phyloP scores from a whole-genome alignment of 441 rosid genomes.

The Capsella rubella region DNA sequence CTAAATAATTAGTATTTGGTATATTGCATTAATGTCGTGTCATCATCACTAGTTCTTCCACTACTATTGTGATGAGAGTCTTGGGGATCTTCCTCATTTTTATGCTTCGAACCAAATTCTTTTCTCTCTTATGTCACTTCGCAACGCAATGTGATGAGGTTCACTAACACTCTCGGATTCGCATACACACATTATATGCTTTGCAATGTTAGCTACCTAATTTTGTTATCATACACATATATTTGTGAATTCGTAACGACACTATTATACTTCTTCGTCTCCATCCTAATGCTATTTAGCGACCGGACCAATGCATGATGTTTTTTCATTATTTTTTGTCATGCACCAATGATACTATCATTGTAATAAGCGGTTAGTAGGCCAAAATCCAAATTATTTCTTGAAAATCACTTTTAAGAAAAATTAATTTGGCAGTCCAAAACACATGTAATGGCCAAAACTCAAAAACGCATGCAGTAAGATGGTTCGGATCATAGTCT shows the following conservation, averaged over 20 bases:
- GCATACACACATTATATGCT: background rate
- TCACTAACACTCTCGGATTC: background rate
- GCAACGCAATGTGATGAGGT: conserved; percentile 6
- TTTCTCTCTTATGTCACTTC: conserved; percentile 34
- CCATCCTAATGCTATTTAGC: background rate
- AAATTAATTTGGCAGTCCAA: background rate
- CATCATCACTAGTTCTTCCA: conserved; percentile 47
- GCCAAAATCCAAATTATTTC: background rate
- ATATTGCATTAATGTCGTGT: conserved; percentile 29
- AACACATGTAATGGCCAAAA: background rate
- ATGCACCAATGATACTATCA: background rate
- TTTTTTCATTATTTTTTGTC: background rate
- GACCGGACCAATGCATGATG: background rate
- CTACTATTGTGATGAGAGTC: conserved; percentile 23
- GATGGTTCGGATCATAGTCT: background rate
- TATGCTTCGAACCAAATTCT: conserved; percentile 12
- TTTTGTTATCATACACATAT: background rate
- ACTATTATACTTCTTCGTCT: background rate
- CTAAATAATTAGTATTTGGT: conserved; percentile 12
- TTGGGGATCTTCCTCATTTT: conserved; percentile 26
- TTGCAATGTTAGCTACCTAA: background rate
- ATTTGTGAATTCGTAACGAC: conserved; percentile 4
- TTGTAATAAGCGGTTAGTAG: background rate
- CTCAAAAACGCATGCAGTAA: background rate
- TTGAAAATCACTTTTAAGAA: background rate